Conservation (phyloP, 495 filamentous ascomycete species). For the Penicillium mononematosum region DNA sequence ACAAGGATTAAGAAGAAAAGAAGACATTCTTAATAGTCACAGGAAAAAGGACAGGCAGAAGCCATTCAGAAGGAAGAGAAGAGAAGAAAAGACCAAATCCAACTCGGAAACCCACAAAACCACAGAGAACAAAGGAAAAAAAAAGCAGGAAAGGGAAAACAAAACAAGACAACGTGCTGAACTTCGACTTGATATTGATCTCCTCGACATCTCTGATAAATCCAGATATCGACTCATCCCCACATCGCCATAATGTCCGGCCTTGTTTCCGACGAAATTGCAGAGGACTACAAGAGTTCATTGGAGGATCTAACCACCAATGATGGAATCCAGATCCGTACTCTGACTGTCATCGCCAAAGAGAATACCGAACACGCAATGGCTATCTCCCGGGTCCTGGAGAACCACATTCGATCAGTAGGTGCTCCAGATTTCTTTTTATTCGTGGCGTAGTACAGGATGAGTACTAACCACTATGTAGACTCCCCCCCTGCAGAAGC, state of each 20-base stretch:
- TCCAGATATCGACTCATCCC: constrained; percentile 10
- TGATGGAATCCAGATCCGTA: constrained; percentile 89
- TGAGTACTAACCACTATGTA: constrained; percentile 51
- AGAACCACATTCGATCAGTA: constrained; percentile 92
- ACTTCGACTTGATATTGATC: not conserved
- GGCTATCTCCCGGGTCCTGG: constrained; percentile 82
- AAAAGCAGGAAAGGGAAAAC: constrained; percentile 2
- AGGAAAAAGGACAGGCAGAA: constrained; percentile 17
- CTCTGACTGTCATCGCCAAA: constrained; percentile 91
- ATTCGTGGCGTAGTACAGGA: constrained; percentile 16
- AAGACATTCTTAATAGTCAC: constrained; percentile 31
- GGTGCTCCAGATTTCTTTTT: constrained; percentile 38
- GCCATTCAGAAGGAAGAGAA: constrained; percentile 12
- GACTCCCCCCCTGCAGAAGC: constrained; percentile 80
- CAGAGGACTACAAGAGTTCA: constrained; percentile 90
- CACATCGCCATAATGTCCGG: constrained; percentile 62
- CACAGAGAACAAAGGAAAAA: constrained; percentile 9
- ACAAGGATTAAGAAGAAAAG: constrained; percentile 36
- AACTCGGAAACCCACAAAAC: constrained; percentile 8
- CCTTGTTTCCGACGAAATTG: constrained; percentile 80
- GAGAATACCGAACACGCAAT: constrained; percentile 93
- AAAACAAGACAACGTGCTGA: constrained; percentile 13
- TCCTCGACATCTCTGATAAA: constrained; percentile 4
- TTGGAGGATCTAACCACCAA: constrained; percentile 87
- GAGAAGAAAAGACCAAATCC: constrained; percentile 13